A percentile compares a stretch with the other conserved stretches of the same genome.
phyloP scores from a whole-genome alignment of 768 basidiomycete genomes.

The Collybia nuda region DNA sequence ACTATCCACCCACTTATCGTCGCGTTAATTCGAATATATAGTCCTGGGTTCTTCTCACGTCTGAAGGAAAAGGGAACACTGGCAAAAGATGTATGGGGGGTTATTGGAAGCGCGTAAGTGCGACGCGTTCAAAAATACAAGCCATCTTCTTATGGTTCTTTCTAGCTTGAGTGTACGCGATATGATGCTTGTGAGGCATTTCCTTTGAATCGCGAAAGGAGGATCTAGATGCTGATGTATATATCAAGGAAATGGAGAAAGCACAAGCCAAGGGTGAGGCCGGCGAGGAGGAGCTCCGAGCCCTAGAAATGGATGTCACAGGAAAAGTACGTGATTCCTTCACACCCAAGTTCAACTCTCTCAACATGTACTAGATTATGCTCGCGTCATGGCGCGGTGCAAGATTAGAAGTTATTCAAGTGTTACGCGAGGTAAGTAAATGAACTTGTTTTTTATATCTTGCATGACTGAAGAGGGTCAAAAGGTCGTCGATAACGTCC shows the following conservation, averaged over 20 bases:
- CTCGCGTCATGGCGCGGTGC: constrained; percentile 98
- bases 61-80: constrained; percentile 92
- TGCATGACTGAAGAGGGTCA: constrained; percentile 1
- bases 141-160: constrained; percentile 5
- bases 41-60: constrained; percentile 89
- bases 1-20: not conserved
- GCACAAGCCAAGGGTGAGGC: constrained; percentile 88
- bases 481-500: constrained; percentile 81
- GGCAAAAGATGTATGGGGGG: constrained; percentile 96
- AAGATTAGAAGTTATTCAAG: constrained; percentile 90
- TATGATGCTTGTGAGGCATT: constrained; percentile 56
- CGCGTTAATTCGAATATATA: constrained; percentile 20
- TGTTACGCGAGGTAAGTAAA: constrained; percentile 61
- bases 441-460: not conserved
- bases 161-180: constrained; percentile 70
- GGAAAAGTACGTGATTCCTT: constrained; percentile 62
- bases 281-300: constrained; percentile 80
- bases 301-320: constrained; percentile 89
- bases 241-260: constrained; percentile 76
- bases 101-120: constrained; percentile 91
- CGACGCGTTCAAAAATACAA: constrained; percentile 5
- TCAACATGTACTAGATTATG: constrained; percentile 58
- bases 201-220: not conserved
- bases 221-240: not conserved
- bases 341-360: not conserved